Percentiles rank a stretch among this genome's conserved stretches.
Evolutionary conservation across 345 rosid genomes (phyloP).

Genomic region (Aquilaria sinensis): DNA sequence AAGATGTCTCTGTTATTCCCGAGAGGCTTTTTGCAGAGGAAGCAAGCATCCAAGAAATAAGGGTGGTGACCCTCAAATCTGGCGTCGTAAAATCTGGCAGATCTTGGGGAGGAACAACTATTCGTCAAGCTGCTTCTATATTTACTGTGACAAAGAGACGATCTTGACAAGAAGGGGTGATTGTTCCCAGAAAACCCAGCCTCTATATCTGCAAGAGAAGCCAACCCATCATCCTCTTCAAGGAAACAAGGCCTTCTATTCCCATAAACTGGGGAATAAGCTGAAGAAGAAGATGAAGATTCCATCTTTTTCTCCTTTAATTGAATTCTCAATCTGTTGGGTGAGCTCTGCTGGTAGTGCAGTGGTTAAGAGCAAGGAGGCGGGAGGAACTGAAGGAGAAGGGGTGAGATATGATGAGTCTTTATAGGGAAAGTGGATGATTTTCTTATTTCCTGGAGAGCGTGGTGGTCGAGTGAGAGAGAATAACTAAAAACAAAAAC

Average conservation of each 20-base stretch:
- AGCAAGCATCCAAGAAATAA: conserved; percentile 52
- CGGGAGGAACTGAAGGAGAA: too few species aligned
- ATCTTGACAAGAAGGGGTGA: conserved; percentile 17
- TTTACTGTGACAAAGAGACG: conserved; percentile 22
- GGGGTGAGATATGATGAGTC: too few species aligned
- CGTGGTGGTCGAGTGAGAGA: too few species aligned
- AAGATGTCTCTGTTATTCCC: conserved; percentile 55
- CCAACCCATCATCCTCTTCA: conserved; percentile 53
- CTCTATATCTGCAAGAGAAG: conserved; percentile 47
- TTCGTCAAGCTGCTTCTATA: conserved; percentile 25
- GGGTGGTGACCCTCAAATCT: conserved; percentile 46
- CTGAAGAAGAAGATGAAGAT: too few species aligned
- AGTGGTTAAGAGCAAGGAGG: too few species aligned
- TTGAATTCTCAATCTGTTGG: too few species aligned
- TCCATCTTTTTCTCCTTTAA: too few species aligned
- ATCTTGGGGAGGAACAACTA: conserved; percentile 36
- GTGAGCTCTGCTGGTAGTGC: too few species aligned
- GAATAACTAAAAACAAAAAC: too few species aligned
- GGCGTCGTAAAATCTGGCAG: conserved; percentile 42
- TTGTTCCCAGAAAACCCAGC: conserved; percentile 43
- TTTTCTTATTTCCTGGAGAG: too few species aligned
- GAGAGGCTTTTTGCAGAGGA: conserved; percentile 47
- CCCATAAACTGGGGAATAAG: too few species aligned
- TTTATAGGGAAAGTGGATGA: too few species aligned
- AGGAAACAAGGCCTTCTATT: conserved; percentile 32